Evolutionary conservation across 2,329 filamentous ascomycete species (phyloP).

Genomic region (Curvularia lunata): DNA sequence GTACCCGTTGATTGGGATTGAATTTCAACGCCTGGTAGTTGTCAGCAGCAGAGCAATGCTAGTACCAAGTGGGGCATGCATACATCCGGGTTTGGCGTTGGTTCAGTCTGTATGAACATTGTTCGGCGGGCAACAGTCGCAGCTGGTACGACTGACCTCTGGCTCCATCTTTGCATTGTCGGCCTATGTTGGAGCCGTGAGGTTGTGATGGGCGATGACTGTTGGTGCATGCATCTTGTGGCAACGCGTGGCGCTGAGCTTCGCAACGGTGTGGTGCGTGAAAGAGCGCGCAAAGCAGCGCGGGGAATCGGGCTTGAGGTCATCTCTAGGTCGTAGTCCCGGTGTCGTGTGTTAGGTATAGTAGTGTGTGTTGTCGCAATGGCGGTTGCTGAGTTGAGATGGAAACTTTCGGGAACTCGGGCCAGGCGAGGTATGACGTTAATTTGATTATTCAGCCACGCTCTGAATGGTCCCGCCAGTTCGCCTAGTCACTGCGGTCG

Average conservation of each 20-base stretch:
- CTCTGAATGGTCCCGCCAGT: constrained; percentile 9
- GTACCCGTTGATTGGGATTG: constrained; percentile 83
- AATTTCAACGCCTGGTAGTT: constrained; percentile 77
- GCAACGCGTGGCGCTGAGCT: constrained; percentile 34
- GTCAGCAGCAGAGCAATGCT: background rate
- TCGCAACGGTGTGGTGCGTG: constrained; percentile 30
- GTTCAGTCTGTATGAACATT: constrained; percentile 98
- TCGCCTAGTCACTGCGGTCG: background rate
- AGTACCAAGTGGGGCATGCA: constrained; percentile 18
- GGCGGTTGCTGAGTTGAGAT: constrained; percentile 17
- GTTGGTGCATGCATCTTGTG: constrained; percentile 47
- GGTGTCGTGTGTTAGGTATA: background rate
- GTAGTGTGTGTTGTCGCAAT: constrained; percentile 17
- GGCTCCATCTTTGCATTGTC: constrained; percentile 34
- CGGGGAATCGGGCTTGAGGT: constrained; percentile 37
- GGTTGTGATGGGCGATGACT: constrained; percentile 42
- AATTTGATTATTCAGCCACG: constrained; percentile 15
- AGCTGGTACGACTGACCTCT: constrained; percentile 17
- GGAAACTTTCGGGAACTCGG: constrained; percentile 23
- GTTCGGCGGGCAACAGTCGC: constrained; percentile 59
- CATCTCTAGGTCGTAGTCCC: constrained; percentile 24
- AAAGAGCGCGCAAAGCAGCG: constrained; percentile 38
- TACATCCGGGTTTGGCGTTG: constrained; percentile 90
- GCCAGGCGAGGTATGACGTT: constrained; percentile 31
- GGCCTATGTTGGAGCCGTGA: constrained; percentile 42